Conservation (phyloP, 2,329 filamentous ascomycete species). For the Venturia effusa region DNA sequence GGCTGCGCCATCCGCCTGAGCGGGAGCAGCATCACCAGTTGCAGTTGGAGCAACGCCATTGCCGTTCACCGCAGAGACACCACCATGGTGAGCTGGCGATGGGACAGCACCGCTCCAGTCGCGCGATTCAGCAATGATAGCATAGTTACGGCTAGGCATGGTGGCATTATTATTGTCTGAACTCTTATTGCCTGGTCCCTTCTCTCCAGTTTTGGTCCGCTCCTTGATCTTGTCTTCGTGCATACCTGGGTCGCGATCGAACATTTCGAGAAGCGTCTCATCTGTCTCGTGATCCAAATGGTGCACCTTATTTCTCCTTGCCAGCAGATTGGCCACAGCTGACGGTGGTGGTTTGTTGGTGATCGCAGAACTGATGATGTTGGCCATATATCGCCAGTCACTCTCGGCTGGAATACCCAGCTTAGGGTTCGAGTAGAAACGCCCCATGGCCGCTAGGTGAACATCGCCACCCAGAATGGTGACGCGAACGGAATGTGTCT, state of each 20-base stretch:
- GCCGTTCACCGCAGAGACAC: slow-evolving; percentile 15
- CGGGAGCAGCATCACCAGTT: slow-evolving; percentile 5
- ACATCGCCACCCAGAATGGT: slow-evolving; percentile 56
- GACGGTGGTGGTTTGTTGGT: slow-evolving; percentile 58
- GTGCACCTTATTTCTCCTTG: slow-evolving; percentile 54
- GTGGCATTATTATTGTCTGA: slow-evolving; percentile 70
- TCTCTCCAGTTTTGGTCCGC: slow-evolving; percentile 19
- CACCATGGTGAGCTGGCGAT: slow-evolving; percentile 17
- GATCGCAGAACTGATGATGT: slow-evolving; percentile 54
- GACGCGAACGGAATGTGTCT: slow-evolving; percentile 44
- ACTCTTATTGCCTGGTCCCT: slow-evolving; percentile 47
- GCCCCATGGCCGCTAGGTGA: slow-evolving; percentile 50
- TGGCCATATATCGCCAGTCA: slow-evolving; percentile 54
- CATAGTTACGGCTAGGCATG: slow-evolving; percentile 61
- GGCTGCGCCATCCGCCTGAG: not conserved
- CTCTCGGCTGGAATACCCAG: slow-evolving; percentile 44
- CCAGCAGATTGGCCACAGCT: slow-evolving; percentile 53
- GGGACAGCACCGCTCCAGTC: not conserved
- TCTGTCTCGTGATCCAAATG: slow-evolving; percentile 52
- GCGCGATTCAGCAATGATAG: slow-evolving; percentile 47
- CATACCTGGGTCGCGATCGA: slow-evolving; percentile 46
- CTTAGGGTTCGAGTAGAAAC: slow-evolving; percentile 53
- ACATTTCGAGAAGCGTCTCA: slow-evolving; percentile 52
- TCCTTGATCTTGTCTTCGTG: slow-evolving; percentile 16
- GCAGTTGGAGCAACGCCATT: slow-evolving; percentile 11